phyloP scores from a whole-genome alignment of 73 alveolate genomes.

The Uronychia binucleata region DNA sequence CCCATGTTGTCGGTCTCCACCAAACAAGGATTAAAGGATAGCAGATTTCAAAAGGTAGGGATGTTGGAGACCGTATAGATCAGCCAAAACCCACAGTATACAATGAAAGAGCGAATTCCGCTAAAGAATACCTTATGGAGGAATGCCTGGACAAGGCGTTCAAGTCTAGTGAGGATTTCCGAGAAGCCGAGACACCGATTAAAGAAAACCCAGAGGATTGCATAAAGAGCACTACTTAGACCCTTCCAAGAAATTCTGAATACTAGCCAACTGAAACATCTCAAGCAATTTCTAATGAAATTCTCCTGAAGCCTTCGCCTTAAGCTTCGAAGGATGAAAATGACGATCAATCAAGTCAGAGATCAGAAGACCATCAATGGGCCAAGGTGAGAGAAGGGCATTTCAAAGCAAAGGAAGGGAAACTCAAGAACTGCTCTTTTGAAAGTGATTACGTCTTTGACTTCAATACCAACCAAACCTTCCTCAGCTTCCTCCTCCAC shows the following conservation, averaged over 20 bases:
- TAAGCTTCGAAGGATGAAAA: constrained; percentile 11
- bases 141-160: too few relatives aligned
- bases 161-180: too few relatives aligned
- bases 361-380: background rate
- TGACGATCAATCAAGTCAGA: background rate
- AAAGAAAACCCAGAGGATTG: too few relatives aligned
- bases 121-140: too few relatives aligned
- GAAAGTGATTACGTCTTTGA: constrained; percentile 16
- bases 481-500: constrained; percentile 4
- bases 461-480: constrained; percentile 8
- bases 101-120: too few relatives aligned
- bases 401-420: constrained; percentile 4
- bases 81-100: too few relatives aligned
- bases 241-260: too few relatives aligned
- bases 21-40: background rate
- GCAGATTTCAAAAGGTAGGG: constrained; percentile 1
- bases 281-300: too few relatives aligned
- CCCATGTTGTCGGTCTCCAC: constrained; percentile 3
- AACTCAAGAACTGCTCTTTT: constrained; percentile 19
- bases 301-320: constrained; percentile 1
- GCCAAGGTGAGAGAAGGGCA: constrained; percentile 10
- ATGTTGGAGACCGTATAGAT: constrained; percentile 25
- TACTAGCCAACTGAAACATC: too few relatives aligned
- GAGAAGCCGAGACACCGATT: too few relatives aligned
- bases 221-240: too few relatives aligned